Evolutionary conservation across 75 land plant genomes (phyloP).

Genomic region (Cupressus sempervirens): DNA sequence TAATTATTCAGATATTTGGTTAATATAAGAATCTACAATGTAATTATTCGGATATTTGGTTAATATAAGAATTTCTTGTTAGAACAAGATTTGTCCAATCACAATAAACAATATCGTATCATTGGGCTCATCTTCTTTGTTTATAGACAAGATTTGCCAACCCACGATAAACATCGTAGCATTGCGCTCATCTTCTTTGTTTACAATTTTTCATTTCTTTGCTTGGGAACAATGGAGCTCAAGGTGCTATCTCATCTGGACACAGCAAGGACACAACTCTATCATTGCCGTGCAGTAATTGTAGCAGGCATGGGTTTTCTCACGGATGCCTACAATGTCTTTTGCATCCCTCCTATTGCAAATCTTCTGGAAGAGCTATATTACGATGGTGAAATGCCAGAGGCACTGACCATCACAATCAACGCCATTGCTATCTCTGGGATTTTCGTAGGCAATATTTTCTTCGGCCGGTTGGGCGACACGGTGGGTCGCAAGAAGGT

Average conservation of each 20-base stretch:
- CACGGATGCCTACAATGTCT: constrained; percentile 33
- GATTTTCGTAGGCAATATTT: constrained; percentile 4
- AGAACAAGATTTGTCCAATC: too few species aligned
- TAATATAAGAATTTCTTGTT: too few species aligned
- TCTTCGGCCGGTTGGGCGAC: constrained; percentile 25
- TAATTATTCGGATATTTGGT: too few species aligned
- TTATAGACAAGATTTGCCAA: neutral
- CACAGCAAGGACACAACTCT: neutral
- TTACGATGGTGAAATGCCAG: constrained; percentile 8
- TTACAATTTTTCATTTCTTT: too few species aligned
- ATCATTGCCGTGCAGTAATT: constrained; percentile 21
- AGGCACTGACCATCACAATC: neutral
- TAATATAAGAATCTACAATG: too few species aligned
- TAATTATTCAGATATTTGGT: too few species aligned
- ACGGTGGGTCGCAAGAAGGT: constrained; percentile 19
- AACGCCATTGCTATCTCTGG: constrained; percentile 31
- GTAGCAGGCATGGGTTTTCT: constrained; percentile 39
- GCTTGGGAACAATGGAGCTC: neutral
- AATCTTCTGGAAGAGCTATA: constrained; percentile 22
- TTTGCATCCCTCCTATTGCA: constrained; percentile 23
- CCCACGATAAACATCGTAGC: neutral
- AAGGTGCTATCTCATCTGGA: neutral
- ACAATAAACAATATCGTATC: too few species aligned
- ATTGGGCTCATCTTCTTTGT: too few species aligned
- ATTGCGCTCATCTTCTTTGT: too few species aligned